Evolutionary conservation across 108 stramenopile genomes (phyloP), one percentile per base, ranked within the genome.

Genomic region (Discostella stelligeroides): DNA sequence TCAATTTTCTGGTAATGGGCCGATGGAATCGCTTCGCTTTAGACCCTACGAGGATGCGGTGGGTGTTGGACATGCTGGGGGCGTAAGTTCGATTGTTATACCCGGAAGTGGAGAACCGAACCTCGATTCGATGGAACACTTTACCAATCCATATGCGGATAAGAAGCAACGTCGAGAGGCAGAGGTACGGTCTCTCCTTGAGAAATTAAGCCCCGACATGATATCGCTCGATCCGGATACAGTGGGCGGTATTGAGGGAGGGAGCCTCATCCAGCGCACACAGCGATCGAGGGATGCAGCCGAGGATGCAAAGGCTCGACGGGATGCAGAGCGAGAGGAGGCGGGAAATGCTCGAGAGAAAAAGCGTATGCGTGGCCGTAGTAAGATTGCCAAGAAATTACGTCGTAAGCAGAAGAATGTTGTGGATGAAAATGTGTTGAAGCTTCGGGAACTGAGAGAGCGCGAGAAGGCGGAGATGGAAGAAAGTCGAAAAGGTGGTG

Each of bases 1-100:
- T 75, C 45, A 66, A 3, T 47, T 96, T 47, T 82, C 84, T 5
- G 85, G 87, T 4, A 77, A 73, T 42, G 79, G 82, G 7, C 82
- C 87, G 15, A 66, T 94, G 29, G 85, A 92, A 59, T 85, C 85
- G 0, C 54, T 96, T 5, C 82, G 93, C 21, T 99, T 98, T 76
- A 86, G 99, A 23, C 99, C 99, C 0, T 97, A 88, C 66, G 97
- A 99, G 84, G 99, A 99, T 90, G 97, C 95, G 15, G 89, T 96
- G 57, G 93, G 92, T 11, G 71, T 98, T 43, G 98, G 98, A n/a
- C 98, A 98, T 71, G 58, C 82, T 0, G 81, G 82, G 30, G 99
- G 99, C 43, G 72, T 96, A 20, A 82, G 82, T 37, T 92, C 95
- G 10, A 92, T 98, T 66, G 94, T 99, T 21, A 90, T 97, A 49